Percentiles rank a stretch among this genome's conserved stretches.
Evolutionary conservation across 352 stramenopile genomes (phyloP).

Genomic region (Aphanomyces astaci): DNA sequence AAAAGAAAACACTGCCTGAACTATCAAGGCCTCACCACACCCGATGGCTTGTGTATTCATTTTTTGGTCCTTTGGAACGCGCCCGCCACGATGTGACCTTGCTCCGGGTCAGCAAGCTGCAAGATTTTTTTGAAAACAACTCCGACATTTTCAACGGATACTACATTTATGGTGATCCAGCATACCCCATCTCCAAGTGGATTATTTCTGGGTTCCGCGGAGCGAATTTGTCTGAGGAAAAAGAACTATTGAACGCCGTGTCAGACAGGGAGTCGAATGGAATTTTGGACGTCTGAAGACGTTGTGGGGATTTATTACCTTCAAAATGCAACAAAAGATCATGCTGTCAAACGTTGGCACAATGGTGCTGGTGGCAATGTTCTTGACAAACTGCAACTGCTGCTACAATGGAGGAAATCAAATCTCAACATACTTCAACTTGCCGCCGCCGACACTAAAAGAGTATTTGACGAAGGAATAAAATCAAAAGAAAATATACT

Average conservation of each 20-base stretch:
- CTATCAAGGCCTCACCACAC: not conserved
- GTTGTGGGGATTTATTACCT: constrained; percentile 20
- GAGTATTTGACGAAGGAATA: too few species aligned
- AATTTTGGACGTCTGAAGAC: constrained; percentile 21
- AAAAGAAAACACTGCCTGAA: not conserved
- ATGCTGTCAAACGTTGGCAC: not conserved
- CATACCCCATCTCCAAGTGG: constrained; percentile 12
- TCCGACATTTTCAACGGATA: too few species aligned
- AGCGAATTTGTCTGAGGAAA: too few species aligned
- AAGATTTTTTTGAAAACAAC: too few species aligned
- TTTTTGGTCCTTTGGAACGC: not conserved
- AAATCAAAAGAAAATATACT: too few species aligned
- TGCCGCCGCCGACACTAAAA: too few species aligned
- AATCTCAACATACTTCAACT: too few species aligned
- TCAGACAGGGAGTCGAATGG: constrained; percentile 22
- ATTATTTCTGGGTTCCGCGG: constrained; percentile 19
- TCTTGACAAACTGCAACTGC: not conserved
- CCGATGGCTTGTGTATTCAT: constrained; percentile 3
- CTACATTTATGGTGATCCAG: constrained; percentile 13
- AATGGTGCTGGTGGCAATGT: not conserved
- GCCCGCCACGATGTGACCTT: not conserved
- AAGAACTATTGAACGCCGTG: not conserved
- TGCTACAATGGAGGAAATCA: too few species aligned
- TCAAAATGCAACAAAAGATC: constrained; percentile 8
- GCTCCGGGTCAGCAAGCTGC: too few species aligned